Base-by-base conservation (phyloP, 2,329 filamentous ascomycete species). In the Paecilomyces niveus region DNA sequence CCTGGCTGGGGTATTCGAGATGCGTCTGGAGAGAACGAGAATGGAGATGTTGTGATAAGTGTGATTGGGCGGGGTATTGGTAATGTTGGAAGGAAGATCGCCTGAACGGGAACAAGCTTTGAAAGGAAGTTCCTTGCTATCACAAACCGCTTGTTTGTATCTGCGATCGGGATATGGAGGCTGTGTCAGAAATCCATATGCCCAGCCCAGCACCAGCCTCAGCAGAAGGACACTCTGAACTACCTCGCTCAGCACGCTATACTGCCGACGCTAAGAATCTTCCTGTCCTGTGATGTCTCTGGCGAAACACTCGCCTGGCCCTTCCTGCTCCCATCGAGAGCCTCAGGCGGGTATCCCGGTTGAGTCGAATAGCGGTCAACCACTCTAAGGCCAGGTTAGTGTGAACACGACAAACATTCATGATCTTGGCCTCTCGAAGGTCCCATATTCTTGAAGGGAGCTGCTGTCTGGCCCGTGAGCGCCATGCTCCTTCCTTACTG, bases 11-110 rank as follows among this genome's bases (percentile, higher is more conserved):
- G 93, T 13, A 79, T 97, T 67, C 82, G 92, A 68, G 90, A 93
- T 64, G 86, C 84, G 11, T 82, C 85, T 26, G 85, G 85, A 32
- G 84, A 88, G 51, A 85, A 85, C 33, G 83, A 81, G 15, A 74
- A 80, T 57, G 79, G 76, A 5, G 89, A 96, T 72, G 83, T 97
- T 55, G 83, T 96, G 61, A 81, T 99, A 66, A 95, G 91, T 65
- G 89, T 99, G 51, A 96, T 97, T 69, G 94, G 94, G 32, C 87
- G 86, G 67, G 94, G 94, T 51, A 90, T 99, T 59, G 94, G 94
- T 31, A 99, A 97, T 72, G 89, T 97, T 54, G 93, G 93, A 56
- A 85, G 92, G 69, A 97, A 97, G 78, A 89, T 97, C 72, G 85
- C 84, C 62, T 87, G 74, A 78, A 55, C 53, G 57, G 54, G 55